Percentiles rank a stretch among this genome's conserved stretches.
Evolutionary conservation across 345 rosid species (phyloP).

Genomic region (Rhizophora mangle): DNA sequence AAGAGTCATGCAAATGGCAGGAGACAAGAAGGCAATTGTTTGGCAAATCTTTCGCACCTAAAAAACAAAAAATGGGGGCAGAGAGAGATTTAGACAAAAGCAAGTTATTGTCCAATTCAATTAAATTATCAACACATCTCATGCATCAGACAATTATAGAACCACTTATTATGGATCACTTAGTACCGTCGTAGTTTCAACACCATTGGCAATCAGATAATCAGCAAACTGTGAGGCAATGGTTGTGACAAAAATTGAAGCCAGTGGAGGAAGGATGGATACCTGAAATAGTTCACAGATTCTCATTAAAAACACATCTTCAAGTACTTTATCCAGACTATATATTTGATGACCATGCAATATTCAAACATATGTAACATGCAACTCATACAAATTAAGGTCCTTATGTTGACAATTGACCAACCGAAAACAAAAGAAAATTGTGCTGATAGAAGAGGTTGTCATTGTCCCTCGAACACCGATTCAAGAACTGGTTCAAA

Average conservation of each 20-base stretch:
- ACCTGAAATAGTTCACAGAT: conserved; percentile 48
- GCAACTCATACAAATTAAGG: not conserved
- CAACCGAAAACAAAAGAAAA: too few relatives aligned
- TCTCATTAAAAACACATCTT: not conserved
- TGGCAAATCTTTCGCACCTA: conserved; percentile 96
- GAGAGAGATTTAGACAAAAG: conserved; percentile 1
- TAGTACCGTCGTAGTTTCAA: conserved; percentile 76
- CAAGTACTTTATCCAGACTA: not conserved
- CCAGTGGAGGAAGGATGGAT: conserved; percentile 94
- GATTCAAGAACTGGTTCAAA: not conserved
- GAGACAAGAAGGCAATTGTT: conserved; percentile 80
- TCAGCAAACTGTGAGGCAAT: conserved; percentile 85
- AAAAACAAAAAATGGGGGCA: conserved; percentile 11
- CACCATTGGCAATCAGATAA: conserved; percentile 70
- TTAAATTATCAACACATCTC: conserved; percentile 13
- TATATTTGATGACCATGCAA: not conserved
- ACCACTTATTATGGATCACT: conserved; percentile 5
- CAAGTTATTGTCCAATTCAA: conserved; percentile 3
- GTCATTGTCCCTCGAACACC: not conserved
- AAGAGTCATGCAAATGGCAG: conserved; percentile 82
- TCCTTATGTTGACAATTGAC: too few relatives aligned
- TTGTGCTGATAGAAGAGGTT: too few relatives aligned
- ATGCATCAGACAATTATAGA: conserved; percentile 12
- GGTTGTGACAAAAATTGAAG: conserved; percentile 74
- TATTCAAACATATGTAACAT: not conserved